Percentiles rank a stretch among this genome's conserved stretches.
Evolutionary conservation across 2,329 filamentous ascomycete species (phyloP).

Genomic region (Fusarium brachygibbosum): DNA sequence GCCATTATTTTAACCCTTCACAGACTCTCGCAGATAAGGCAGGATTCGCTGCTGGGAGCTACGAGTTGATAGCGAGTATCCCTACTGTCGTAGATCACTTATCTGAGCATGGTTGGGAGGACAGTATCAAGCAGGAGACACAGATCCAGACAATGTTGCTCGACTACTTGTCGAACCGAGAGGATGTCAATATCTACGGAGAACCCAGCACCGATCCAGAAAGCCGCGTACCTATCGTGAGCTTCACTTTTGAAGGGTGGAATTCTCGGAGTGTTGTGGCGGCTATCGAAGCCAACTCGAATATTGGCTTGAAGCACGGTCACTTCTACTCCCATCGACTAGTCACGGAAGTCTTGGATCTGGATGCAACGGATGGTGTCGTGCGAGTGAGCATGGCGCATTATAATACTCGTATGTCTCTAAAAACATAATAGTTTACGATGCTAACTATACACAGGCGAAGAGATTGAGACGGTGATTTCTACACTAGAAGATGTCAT

Average conservation of each 20-base stretch:
- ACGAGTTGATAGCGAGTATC: conserved; percentile 76
- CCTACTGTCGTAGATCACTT: conserved; percentile 74
- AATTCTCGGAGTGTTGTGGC: conserved; percentile 71
- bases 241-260: conserved; percentile 71
- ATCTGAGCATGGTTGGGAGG: conserved; percentile 61
- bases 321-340: conserved; percentile 77
- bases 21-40: conserved; percentile 75
- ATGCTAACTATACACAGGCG: background rate
- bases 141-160: conserved; percentile 71
- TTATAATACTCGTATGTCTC: conserved; percentile 74
- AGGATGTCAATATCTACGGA: conserved; percentile 71
- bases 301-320: conserved; percentile 75
- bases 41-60: conserved; percentile 76
- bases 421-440: fast-evolving
- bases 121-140: conserved; percentile 71
- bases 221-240: conserved; percentile 74
- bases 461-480: conserved; percentile 20
- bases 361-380: conserved; percentile 70
- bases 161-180: conserved; percentile 66
- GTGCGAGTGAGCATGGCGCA: conserved; percentile 79
- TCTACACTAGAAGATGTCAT: conserved; percentile 9
- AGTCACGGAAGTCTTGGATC: conserved; percentile 68
- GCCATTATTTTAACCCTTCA: conserved; percentile 76
- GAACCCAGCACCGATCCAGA: conserved; percentile 61
- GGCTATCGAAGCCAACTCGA: conserved; percentile 69